These are phyloP conservation scores for Xylaria sp. DNA, from an alignment of 2,329 filamentous ascomycete species.

Conservation along the genomic window DNA sequence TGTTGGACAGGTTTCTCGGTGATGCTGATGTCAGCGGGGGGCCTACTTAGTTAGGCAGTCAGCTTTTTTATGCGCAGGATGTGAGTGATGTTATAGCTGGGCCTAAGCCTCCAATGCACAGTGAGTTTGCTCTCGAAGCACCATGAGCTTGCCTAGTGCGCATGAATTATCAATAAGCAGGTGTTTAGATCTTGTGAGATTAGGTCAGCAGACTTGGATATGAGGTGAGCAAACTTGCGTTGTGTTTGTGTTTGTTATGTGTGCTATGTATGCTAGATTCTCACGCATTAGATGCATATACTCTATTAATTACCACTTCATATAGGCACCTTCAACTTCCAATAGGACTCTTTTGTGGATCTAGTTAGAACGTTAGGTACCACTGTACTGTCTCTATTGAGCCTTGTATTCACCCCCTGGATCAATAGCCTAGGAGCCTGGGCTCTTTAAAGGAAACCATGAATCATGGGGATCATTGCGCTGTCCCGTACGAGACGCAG, in stretches of 20 bases:
- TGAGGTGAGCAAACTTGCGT: neutral
- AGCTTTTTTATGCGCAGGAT: neutral
- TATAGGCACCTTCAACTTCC: no score
- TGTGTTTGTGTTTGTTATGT: neutral
- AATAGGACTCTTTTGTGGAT: no score
- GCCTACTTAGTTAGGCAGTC: neutral
- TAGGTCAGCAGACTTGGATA: neutral
- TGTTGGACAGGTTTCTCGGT: neutral
- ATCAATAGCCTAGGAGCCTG: no score
- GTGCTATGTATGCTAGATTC: neutral
- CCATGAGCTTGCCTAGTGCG: neutral
- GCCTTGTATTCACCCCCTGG: no score
- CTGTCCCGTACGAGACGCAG: constrained; percentile 15
- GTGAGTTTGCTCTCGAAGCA: neutral
- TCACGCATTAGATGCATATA: constrained; percentile 26
- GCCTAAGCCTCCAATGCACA: neutral
- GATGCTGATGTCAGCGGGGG: constrained; percentile 15
- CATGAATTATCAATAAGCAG: neutral
- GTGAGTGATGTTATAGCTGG: neutral
- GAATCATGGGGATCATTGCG: constrained; percentile 15
- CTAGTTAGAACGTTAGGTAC: no score
- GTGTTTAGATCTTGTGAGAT: neutral
- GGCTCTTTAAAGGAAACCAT: constrained; percentile 5
- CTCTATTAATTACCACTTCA: constrained; percentile 9
- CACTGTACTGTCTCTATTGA: no score